Evolutionary conservation across 228 moss, liverwort and hornwort species (phyloP).

Genomic region (Sphagnum fallax): DNA sequence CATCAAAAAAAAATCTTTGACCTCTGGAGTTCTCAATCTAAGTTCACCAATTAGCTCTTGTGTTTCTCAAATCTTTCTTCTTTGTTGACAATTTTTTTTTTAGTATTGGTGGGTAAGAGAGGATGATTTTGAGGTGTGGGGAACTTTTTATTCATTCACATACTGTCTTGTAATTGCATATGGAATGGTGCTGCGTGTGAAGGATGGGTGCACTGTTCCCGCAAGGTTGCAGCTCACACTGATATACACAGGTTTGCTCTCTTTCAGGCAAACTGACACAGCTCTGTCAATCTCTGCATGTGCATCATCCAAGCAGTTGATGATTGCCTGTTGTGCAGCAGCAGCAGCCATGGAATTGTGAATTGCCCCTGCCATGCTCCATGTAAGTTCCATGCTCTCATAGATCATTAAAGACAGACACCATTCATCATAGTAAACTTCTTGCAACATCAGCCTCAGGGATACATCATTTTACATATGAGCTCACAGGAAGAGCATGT

Average conservation of each 20-base stretch:
- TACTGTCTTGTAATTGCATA: slow-evolving; percentile 21
- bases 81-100: no score
- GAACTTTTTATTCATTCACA: no score
- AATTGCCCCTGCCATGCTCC: slow-evolving; percentile 4
- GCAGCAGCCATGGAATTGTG: neutral
- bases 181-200: slow-evolving; percentile 61
- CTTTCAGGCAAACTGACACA: slow-evolving; percentile 53
- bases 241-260: slow-evolving; percentile 85
- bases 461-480: no score
- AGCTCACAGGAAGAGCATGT: no score
- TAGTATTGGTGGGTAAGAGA: no score
- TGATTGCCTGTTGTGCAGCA: slow-evolving; percentile 19
- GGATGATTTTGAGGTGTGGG: no score
- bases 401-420: no score
- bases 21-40: neutral
- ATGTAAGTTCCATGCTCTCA: neutral
- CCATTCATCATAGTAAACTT: no score
- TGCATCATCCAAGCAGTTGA: slow-evolving; percentile 46
- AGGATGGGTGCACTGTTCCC: slow-evolving; percentile 54
- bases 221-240: slow-evolving; percentile 86
- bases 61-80: no score
- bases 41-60: no score
- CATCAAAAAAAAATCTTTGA: neutral
- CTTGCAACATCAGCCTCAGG: no score
- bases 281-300: slow-evolving; percentile 68